These are phyloP conservation scores for Cercospora sojina DNA, from an alignment of 2,329 filamentous ascomycete genomes.

Conservation along the genomic window DNA sequence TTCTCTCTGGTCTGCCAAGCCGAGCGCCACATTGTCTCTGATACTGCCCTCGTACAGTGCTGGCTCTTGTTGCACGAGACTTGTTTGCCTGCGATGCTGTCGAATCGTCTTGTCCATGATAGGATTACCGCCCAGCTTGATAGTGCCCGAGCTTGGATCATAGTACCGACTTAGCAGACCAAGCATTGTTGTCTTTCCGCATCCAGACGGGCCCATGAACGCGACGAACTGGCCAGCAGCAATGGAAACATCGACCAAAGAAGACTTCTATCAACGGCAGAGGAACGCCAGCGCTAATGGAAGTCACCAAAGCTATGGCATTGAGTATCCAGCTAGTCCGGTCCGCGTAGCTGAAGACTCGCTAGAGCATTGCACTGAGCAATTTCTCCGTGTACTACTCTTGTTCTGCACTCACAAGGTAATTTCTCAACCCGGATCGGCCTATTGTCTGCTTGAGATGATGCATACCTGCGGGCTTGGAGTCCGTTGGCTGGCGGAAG, in stretches of 20 bases:
- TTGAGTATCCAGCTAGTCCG: conserved; percentile 5
- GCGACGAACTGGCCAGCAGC: conserved; percentile 40
- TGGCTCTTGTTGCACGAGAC: conserved; percentile 72
- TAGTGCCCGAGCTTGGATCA: conserved; percentile 41
- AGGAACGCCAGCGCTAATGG: conserved; percentile 6
- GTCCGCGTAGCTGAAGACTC: conserved; percentile 11
- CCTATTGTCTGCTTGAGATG: background rate
- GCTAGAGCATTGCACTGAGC: background rate
- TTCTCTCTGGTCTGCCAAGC: conserved; percentile 39
- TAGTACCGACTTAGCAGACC: conserved; percentile 50
- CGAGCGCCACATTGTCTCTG: conserved; percentile 56
- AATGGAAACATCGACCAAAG: conserved; percentile 10
- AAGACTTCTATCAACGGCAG: conserved; percentile 9
- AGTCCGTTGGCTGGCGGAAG: background rate
- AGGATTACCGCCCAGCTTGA: conserved; percentile 55
- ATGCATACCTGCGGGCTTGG: background rate
- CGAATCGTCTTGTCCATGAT: conserved; percentile 59
- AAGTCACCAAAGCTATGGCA: conserved; percentile 5
- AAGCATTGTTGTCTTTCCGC: conserved; percentile 50
- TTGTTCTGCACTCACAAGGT: background rate
- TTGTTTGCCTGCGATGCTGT: conserved; percentile 62
- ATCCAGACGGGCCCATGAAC: conserved; percentile 50
- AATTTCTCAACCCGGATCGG: background rate
- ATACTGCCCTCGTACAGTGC: conserved; percentile 69
- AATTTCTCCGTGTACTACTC: too few relatives aligned